Evolutionary conservation across 2,329 filamentous ascomycete genomes (phyloP).

Genomic region (Lachnellula suecica): DNA sequence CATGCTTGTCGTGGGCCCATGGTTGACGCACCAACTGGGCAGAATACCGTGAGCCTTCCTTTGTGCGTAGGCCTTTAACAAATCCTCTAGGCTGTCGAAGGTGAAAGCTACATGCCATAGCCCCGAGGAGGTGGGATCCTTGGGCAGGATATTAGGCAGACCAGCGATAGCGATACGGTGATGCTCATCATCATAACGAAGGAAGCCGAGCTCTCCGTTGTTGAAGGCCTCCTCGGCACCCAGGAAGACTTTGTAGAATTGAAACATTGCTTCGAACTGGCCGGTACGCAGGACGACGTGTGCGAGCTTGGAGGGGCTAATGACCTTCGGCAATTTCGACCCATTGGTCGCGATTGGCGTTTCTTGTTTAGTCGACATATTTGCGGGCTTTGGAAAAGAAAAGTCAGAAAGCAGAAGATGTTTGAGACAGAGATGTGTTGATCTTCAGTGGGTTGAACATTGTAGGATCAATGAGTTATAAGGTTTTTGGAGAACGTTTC

Average conservation of each 20-base stretch:
- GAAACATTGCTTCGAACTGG: slow-evolving; percentile 32
- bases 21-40: slow-evolving; percentile 45
- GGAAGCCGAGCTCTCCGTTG: slow-evolving; percentile 34
- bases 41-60: slow-evolving; percentile 36
- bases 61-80: slow-evolving; percentile 37
- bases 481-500: too few relatives aligned
- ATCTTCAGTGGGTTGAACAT: too few relatives aligned
- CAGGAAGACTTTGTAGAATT: slow-evolving; percentile 39
- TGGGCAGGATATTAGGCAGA: slow-evolving; percentile 22
- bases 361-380: too few relatives aligned
- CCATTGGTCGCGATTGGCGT: too few relatives aligned
- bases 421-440: too few relatives aligned
- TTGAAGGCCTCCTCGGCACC: slow-evolving; percentile 32
- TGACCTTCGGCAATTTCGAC: too few relatives aligned
- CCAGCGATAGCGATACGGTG: slow-evolving; percentile 44
- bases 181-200: slow-evolving; percentile 47
- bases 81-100: slow-evolving; percentile 35
- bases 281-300: slow-evolving; percentile 32
- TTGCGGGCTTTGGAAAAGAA: too few relatives aligned
- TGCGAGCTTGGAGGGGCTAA: slow-evolving; percentile 15
- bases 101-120: slow-evolving; percentile 45
- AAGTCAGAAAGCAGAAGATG: too few relatives aligned
- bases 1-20: slow-evolving; percentile 46
- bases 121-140: slow-evolving; percentile 24
- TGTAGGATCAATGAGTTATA: too few relatives aligned